phyloP scores from a whole-genome alignment of 2,329 filamentous ascomycete genomes.

The Paracorniculantispora psalliotae region DNA sequence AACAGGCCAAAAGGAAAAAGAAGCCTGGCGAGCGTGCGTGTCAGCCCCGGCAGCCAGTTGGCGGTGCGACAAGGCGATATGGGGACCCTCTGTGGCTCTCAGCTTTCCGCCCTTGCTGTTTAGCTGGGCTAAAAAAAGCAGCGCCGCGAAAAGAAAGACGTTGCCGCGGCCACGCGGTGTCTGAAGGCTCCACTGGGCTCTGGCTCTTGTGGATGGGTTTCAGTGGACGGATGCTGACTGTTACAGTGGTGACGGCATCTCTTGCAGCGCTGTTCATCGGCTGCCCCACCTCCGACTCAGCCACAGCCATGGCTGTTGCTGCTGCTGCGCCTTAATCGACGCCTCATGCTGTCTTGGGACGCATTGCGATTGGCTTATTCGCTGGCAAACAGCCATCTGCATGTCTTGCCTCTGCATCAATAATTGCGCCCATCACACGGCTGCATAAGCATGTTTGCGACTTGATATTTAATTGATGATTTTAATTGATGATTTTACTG shows the following conservation, averaged over 20 bases:
- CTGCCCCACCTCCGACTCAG: background rate
- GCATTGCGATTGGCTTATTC: background rate
- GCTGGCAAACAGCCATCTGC: background rate
- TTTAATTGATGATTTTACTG: no score
- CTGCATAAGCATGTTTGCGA: no score
- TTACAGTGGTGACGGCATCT: background rate
- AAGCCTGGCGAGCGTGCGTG: background rate
- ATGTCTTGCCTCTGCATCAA: background rate
- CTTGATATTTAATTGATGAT: no score
- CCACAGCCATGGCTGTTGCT: background rate
- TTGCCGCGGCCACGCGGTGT: conserved; percentile 11
- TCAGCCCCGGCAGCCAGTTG: conserved; percentile 9
- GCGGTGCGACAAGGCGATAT: conserved; percentile 11
- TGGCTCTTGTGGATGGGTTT: no score
- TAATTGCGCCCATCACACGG: background rate
- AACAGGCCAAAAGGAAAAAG: background rate
- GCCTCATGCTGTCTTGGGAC: background rate
- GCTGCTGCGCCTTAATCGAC: conserved; percentile 1
- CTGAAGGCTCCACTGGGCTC: background rate
- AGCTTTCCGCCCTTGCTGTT: no score
- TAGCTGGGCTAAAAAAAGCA: conserved; percentile 2
- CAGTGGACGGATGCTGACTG: background rate
- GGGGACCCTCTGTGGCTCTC: no score
- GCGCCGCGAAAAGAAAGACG: background rate
- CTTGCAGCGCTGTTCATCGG: background rate